Evolutionary conservation across 106 monocot genomes (phyloP).

Genomic region (Dendrobium catenatum): DNA sequence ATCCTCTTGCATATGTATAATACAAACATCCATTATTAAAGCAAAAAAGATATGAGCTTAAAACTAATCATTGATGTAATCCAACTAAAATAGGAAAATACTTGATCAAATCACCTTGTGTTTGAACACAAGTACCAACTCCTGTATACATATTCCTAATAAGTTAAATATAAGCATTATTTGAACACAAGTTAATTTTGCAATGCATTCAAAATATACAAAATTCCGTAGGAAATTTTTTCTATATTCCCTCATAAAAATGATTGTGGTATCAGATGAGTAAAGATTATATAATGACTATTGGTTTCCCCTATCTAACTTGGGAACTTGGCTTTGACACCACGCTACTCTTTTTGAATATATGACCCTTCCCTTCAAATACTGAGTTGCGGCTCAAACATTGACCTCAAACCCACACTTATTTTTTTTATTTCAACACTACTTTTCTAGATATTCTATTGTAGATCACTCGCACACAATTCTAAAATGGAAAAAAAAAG

Average conservation of each 20-base stretch:
- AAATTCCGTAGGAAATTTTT: not conserved
- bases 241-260: not conserved
- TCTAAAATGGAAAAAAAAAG: not conserved
- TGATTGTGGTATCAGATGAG: not conserved
- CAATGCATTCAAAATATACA: not conserved
- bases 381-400: not conserved
- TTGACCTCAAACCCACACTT: too few relatives aligned
- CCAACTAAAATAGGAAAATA: too few relatives aligned
- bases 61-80: too few relatives aligned
- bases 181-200: not conserved
- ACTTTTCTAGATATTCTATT: not conserved
- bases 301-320: not conserved
- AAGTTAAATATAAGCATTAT: too few relatives aligned
- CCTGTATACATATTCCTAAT: too few relatives aligned
- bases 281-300: not conserved
- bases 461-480: not conserved
- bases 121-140: too few relatives aligned
- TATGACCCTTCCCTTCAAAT: not conserved
- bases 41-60: too few relatives aligned
- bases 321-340: not conserved
- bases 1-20: too few relatives aligned
- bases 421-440: not conserved
- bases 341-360: not conserved
- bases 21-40: too few relatives aligned
- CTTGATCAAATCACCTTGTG: too few relatives aligned